Evolutionary conservation across 768 basidiomycete species (phyloP), one percentile per base, ranked within the genome.

Genomic region (Psilocybe cyanescens): DNA sequence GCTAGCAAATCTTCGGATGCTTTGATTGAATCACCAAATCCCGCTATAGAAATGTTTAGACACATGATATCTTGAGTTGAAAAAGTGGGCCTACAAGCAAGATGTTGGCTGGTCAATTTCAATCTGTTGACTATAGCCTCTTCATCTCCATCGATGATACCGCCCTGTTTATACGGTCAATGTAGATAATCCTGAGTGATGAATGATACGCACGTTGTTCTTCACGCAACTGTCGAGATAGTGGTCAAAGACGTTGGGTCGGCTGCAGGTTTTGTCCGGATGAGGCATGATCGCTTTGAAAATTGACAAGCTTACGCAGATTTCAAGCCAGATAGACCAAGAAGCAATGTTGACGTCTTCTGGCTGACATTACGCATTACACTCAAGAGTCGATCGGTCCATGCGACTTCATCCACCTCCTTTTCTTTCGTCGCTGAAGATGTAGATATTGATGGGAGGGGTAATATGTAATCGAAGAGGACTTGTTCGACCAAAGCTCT

Each of bases 61-160:
- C n/a, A 37, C 9, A 3, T 31, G 31, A 17, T 30, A 28, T 30
- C 19, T 11, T 30, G 48, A 28, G 50, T 35, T 47, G 17, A 33
- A 28, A 19, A 62, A 47, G 55, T 12, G 24, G 52, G 77, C 85
- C 30, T 64, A 93, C 93, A 71, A 46, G 92, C 80, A 11, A 95
- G 72, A 35, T 82, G 78, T 60, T 85, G 82, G 58, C 88, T 83
- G 14, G 86, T 68, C 4, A 65, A 67, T 46, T 84, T 83, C 33
- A 97, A 78, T 52, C 80, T 80, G 14, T 79, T 81, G 9, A 74
- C 77, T 46, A 92, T 76, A 1, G 69, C 69, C 48, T 91, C 90
- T 68, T 92, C 92, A 63, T 94, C 81, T 63, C 90, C 85, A 67
- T 97, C 95, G 53, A 97, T 91, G 48, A 95, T 82, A 0, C 97